Base-by-base conservation (phyloP, 2,329 filamentous ascomycete genomes). In the Diaporthe sp. region DNA sequence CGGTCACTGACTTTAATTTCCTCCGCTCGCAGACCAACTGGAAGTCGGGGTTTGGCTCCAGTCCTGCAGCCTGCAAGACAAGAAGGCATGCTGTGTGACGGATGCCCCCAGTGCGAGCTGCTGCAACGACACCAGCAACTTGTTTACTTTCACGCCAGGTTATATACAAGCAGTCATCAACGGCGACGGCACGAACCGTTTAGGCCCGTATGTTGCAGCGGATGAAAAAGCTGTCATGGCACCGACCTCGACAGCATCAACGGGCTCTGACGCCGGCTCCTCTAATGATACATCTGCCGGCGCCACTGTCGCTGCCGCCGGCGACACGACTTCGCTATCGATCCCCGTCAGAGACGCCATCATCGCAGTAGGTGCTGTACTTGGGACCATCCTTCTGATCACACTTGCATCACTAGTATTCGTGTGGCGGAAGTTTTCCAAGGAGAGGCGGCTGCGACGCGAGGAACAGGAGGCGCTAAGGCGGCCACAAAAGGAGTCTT, bases 121-220 rank as follows among this genome's bases (percentile, higher is more conserved):
- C 12, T 67, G 61, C 28, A 49, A 67, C 3, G 31, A 37, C 31
- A 51, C 19, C 5, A 10, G 7, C 5, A 67, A 67, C 31, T 37
- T 25, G 44, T 67, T 67, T 19, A 25, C 28, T 5, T 67, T 44
- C 10, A 67, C 25, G 5, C 61, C 61, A 1, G 61, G 25, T 3
- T 49, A 34, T 17, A 67, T 67, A n/a, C 42, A 67, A 67, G 61
- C 61, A 15, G 61, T 67, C 42, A 49, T 67, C 42, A 67, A 67
- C 17, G 62, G 62, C 31, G 62, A 67, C 44, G 62, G 62, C 19
- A 67, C 44, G 44, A 67, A 67, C 37, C 62, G 62, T 12, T 17
- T 67, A 6, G 7, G 31, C 12, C 42, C 44, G 5, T 67, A 51
- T 25, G 19, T 37, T n/a, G 28, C 25, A n/a, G 19, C 44, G 34